phyloP scores from a whole-genome alignment of 169 alveolate genomes.

The Cyclospora cayetanensis region DNA sequence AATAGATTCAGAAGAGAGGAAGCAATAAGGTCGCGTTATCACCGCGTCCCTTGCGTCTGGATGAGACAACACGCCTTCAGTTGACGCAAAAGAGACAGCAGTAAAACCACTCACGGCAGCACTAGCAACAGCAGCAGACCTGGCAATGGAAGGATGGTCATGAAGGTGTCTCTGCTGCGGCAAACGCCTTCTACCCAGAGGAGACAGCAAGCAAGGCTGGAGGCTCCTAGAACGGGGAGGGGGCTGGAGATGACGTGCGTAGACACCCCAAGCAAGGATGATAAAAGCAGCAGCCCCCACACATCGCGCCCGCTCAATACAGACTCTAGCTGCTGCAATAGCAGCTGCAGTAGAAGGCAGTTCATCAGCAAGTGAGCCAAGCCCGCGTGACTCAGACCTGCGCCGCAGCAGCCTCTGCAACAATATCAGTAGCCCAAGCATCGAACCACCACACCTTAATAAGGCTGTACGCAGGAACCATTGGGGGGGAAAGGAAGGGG shows the following conservation, averaged over 20 bases:
- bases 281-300: not conserved
- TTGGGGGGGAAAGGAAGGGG: no score
- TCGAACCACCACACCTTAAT: no score
- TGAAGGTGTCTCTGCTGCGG: constrained; percentile 6
- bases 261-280: not conserved
- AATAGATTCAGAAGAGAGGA: no score
- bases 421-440: not conserved
- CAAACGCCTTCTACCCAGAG: not conserved
- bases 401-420: not conserved
- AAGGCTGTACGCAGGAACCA: no score
- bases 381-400: constrained; percentile 18
- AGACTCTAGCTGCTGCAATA: not conserved
- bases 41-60: no score
- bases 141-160: not conserved
- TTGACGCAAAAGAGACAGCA: not conserved
- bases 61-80: not conserved
- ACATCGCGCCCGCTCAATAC: not conserved
- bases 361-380: not conserved
- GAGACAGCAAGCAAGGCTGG: not conserved
- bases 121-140: not conserved
- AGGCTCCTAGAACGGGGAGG: not conserved
- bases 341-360: not conserved
- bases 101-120: not conserved
- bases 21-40: no score
- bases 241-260: not conserved